Evolutionary conservation across 2,329 filamentous ascomycete species (phyloP).

Genomic region (Apiospora marii): DNA sequence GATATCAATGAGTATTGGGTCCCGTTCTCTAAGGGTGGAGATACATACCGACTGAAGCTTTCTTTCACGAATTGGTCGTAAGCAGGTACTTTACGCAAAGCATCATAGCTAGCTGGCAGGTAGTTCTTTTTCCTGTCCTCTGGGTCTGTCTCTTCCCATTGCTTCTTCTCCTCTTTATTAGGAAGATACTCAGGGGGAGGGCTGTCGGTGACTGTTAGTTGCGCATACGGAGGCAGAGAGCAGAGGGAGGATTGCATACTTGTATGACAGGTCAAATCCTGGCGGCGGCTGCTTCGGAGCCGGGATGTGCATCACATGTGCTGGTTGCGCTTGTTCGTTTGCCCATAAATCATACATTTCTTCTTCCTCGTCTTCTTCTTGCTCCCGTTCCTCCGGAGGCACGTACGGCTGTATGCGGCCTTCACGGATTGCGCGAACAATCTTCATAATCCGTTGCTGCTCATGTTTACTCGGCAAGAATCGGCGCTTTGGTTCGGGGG

Average conservation of each 20-base stretch:
- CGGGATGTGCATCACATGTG: constrained; percentile 92
- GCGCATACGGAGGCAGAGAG: neutral
- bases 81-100: constrained; percentile 89
- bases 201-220: constrained; percentile 28
- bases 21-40: neutral
- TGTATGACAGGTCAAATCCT: constrained; percentile 95
- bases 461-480: constrained; percentile 98
- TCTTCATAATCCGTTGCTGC: constrained; percentile 94
- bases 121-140: constrained; percentile 93
- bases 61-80: constrained; percentile 93
- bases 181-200: constrained; percentile 94
- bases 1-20: neutral
- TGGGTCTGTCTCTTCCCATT: constrained; percentile 85
- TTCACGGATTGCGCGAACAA: constrained; percentile 94
- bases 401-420: constrained; percentile 93
- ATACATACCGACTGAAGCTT: constrained; percentile 76
- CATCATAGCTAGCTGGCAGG: constrained; percentile 81
- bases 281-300: constrained; percentile 93
- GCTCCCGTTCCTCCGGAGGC: constrained; percentile 70
- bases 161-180: constrained; percentile 80
- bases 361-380: constrained; percentile 76
- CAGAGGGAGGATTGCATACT: constrained; percentile 45
- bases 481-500: constrained; percentile 93
- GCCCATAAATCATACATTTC: constrained; percentile 92
- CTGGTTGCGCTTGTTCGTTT: constrained; percentile 82